These are phyloP conservation scores for Macadamia integrifolia DNA, from an alignment of 164 flowering plant genomes.

Conservation along the genomic window DNA sequence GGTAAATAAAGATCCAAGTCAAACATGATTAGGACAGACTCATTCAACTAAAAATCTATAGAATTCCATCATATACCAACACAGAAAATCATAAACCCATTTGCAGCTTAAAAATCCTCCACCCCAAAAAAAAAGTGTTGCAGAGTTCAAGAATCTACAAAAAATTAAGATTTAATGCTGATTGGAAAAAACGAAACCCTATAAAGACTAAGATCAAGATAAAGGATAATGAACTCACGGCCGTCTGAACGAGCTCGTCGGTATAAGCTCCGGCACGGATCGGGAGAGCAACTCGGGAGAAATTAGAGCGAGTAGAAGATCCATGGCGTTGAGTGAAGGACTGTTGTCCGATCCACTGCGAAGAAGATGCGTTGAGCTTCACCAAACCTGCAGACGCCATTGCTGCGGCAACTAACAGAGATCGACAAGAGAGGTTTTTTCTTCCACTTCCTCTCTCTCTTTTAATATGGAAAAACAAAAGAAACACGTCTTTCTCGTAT, in stretches of 20 bases:
- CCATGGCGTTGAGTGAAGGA: slow-evolving; percentile 40
- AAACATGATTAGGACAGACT: no score
- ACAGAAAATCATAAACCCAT: neutral
- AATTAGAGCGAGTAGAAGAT: slow-evolving; percentile 25
- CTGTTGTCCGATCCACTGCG: slow-evolving; percentile 65
- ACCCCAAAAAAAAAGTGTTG: neutral
- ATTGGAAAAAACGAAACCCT: neutral
- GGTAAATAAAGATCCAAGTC: no score
- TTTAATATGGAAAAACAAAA: no score
- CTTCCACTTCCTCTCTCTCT: neutral
- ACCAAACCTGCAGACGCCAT: slow-evolving; percentile 60
- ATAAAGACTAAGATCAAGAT: neutral
- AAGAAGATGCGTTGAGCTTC: slow-evolving; percentile 51
- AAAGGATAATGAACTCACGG: slow-evolving; percentile 36
- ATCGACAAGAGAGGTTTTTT: neutral
- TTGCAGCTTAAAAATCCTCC: neutral
- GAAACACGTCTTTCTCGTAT: neutral
- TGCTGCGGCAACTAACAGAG: slow-evolving; percentile 5
- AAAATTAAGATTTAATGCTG: no score
- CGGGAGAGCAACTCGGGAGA: slow-evolving; percentile 43
- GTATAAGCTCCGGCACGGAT: slow-evolving; percentile 69
- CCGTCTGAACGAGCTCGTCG: slow-evolving; percentile 79
- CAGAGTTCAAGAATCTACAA: neutral
- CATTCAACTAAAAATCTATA: no score
- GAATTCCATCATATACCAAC: neutral